Base-by-base conservation (phyloP, 331 rosid genomes). In the Phaseolus coccineus region DNA sequence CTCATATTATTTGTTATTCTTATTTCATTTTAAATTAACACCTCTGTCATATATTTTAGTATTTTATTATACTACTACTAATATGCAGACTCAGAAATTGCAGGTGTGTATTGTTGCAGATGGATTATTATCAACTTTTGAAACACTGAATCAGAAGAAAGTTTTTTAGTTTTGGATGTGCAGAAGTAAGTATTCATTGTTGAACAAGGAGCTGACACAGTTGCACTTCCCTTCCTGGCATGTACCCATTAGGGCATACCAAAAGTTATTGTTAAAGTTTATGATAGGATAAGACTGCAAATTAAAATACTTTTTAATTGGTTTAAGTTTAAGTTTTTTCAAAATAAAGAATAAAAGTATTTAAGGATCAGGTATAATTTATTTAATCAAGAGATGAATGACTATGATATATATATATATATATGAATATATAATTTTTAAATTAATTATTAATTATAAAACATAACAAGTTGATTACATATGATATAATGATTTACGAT, bases 21-120 rank as follows among this genome's bases (percentile, higher is more conserved):
- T 69, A 19, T 44, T 30, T 46, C 19, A 33, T 16, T 46, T 44
- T 2, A 40, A 40, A 40, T 40, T 0, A 7, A 40, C 35, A 33
- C 35, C 35, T 33, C 3, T 33, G 3, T 0, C 4, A 33, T 40
- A 40, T 40, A 40, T 40, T 40, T 40, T 40, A 40, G 11, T 40
- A 40, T 40, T 42, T 40, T 19, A 19, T 19, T 19, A 19, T 5
- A 35, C 39, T 35, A 4, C 8, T 16, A 53, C 30, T 55, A 55
- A 58, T 59, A 37, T 62, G 47, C 40, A 59, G 35, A 8, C 56
- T 48, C 7, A 6, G 28, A 73, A 6, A 25, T 51, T 63, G 16
- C 79, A 71, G 77, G 57, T 80, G 84, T 64, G 79, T 46, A 28
- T 44, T 73, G 27, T 63, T 73, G 27, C 44, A 15, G 37, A 70